Percentiles rank a stretch among this genome's conserved stretches.
Evolutionary conservation across 345 rosid genomes (phyloP).

Genomic region (Eucalyptus shirleyi): DNA sequence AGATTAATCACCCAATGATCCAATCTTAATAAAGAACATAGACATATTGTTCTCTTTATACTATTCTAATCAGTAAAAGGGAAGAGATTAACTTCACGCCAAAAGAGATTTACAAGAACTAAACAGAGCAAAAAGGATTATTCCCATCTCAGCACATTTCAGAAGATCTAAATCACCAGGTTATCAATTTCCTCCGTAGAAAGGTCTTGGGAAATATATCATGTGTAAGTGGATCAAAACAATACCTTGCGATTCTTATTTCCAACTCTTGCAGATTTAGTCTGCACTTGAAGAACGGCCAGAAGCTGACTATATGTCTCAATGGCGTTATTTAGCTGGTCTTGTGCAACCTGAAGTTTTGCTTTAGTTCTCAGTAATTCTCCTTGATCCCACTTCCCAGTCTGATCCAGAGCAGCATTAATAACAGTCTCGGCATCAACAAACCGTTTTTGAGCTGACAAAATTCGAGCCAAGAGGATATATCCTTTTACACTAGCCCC

Average conservation of each 20-base stretch:
- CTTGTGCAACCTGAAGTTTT: slow-evolving; percentile 59
- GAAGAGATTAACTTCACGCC: not conserved
- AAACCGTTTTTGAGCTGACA: slow-evolving; percentile 53
- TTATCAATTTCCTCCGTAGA: not conserved
- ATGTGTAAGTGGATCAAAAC: not conserved
- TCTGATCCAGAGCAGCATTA: slow-evolving; percentile 51
- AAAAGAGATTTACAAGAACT: not conserved
- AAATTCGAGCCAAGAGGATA: slow-evolving; percentile 49
- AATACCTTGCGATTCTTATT: slow-evolving; percentile 31
- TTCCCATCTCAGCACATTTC: not conserved
- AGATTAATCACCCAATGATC: not conserved
- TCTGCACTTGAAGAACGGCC: slow-evolving; percentile 53
- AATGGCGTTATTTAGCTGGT: slow-evolving; percentile 28
- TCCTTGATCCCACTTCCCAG: slow-evolving; percentile 67
- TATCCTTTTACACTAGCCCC: slow-evolving; percentile 37
- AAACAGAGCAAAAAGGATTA: not conserved
- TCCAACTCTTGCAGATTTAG: slow-evolving; percentile 22
- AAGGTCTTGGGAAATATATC: not conserved
- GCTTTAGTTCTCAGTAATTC: slow-evolving; percentile 65
- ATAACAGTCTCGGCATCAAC: slow-evolving; percentile 46
- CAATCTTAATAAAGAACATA: not conserved
- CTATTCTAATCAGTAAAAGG: not conserved
- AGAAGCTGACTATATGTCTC: slow-evolving; percentile 51
- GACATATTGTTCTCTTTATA: not conserved
- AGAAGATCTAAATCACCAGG: not conserved